phyloP scores from a whole-genome alignment of 2,329 filamentous ascomycete species.

The Truncatella angustata region DNA sequence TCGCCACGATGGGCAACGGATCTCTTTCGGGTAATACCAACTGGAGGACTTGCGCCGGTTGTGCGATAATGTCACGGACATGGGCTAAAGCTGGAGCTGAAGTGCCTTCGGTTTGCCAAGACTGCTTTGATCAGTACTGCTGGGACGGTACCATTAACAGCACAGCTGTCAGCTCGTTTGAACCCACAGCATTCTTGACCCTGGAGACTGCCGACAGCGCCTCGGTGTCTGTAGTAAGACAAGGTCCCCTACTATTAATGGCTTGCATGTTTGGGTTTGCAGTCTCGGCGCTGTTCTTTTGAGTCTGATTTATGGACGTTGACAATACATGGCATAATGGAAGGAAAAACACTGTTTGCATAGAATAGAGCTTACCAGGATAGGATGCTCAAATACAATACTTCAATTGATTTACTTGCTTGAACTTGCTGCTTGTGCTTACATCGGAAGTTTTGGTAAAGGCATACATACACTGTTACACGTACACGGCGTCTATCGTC shows the following conservation, averaged over 20 bases:
- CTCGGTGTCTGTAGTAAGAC: not conserved
- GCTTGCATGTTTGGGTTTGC: not conserved
- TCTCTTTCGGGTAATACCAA: slow-evolving; percentile 49
- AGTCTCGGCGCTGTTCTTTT: not conserved
- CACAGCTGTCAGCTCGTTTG: slow-evolving; percentile 4
- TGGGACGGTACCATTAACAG: slow-evolving; percentile 74
- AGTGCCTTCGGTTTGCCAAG: slow-evolving; percentile 68
- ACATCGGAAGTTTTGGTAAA: no score
- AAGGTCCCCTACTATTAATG: not conserved
- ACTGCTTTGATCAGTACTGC: slow-evolving; percentile 83
- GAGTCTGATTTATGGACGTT: not conserved
- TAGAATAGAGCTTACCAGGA: no score
- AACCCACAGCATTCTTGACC: not conserved
- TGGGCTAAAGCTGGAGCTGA: slow-evolving; percentile 67
- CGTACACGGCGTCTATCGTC: no score
- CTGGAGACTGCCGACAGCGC: not conserved
- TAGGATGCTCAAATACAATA: no score
- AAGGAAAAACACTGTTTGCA: no score
- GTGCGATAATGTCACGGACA: slow-evolving; percentile 78
- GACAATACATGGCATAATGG: not conserved
- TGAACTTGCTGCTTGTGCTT: no score
- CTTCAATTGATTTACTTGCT: no score
- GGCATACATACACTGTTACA: no score
- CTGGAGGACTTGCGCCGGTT: slow-evolving; percentile 85
- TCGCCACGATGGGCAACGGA: slow-evolving; percentile 78